A percentile compares a stretch with the other conserved stretches of the same genome.
phyloP scores from a whole-genome alignment of 2,329 filamentous ascomycete genomes.

The Taxawa tesnikishii region DNA sequence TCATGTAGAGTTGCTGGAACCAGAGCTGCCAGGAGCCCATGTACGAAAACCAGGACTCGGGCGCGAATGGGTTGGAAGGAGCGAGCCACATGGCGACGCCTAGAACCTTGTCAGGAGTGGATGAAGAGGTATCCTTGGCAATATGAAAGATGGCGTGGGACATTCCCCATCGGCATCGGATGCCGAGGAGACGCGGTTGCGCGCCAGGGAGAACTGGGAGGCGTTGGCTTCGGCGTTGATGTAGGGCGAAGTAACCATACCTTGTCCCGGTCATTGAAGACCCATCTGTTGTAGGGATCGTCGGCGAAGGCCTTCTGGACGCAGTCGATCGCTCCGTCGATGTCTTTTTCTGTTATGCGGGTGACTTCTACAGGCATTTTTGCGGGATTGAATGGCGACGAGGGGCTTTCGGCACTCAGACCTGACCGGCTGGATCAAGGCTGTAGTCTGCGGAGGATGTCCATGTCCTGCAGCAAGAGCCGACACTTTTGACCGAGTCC shows the following conservation, averaged over 20 bases:
- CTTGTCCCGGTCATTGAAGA: conserved; percentile 45
- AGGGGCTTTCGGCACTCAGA: neutral
- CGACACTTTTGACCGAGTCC: too few species aligned
- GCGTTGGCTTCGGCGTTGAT: too few species aligned
- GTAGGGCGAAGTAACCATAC: conserved; percentile 23
- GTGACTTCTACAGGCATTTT: conserved; percentile 40
- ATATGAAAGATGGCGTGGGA: conserved; percentile 58
- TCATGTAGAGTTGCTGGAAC: conserved; percentile 53
- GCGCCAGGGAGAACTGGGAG: conserved; percentile 10
- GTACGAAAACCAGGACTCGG: conserved; percentile 50
- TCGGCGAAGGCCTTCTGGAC: conserved; percentile 55
- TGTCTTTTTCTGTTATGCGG: conserved; percentile 45
- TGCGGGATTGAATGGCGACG: conserved; percentile 4
- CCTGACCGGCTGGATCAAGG: too few species aligned
- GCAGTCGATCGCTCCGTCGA: conserved; percentile 50
- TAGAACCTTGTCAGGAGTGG: conserved; percentile 38
- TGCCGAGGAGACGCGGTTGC: conserved; percentile 52
- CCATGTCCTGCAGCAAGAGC: neutral
- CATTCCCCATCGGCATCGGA: conserved; percentile 60
- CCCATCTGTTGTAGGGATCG: conserved; percentile 56
- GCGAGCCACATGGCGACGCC: conserved; percentile 64
- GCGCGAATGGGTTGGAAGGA: conserved; percentile 33
- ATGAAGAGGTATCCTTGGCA: conserved; percentile 44
- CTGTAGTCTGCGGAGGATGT: neutral
- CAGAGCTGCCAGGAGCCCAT: conserved; percentile 49